A percentile compares a stretch with the other conserved stretches of the same genome.
Evolutionary conservation across 352 stramenopile species (phyloP).

Genomic region (Pythium aristosporum): DNA sequence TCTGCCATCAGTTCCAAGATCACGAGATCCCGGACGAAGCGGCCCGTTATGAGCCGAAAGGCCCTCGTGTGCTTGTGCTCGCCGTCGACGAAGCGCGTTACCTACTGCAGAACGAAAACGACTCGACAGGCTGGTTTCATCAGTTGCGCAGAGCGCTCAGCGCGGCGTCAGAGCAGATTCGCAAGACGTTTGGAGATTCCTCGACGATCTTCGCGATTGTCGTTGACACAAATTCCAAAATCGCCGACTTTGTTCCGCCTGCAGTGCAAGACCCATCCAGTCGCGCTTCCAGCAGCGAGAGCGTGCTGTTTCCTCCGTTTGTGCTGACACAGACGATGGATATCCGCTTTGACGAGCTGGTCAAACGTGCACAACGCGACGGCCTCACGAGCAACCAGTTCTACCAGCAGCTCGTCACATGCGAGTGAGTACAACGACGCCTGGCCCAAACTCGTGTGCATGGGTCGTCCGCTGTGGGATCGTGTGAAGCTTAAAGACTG

Average conservation of each 20-base stretch:
- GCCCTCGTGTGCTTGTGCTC: not conserved
- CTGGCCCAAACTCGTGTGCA: not conserved
- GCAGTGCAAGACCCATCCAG: too few species aligned
- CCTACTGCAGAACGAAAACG: too few species aligned
- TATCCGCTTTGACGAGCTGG: not conserved
- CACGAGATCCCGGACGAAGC: not conserved
- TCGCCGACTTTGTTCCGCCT: not conserved
- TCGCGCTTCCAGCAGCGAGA: too few species aligned
- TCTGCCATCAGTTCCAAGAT: not conserved
- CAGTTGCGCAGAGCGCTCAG: not conserved
- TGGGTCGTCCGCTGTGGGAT: not conserved
- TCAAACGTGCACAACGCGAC: too few species aligned
- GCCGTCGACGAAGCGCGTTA: not conserved
- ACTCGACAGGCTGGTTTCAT: not conserved
- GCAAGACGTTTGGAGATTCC: not conserved
- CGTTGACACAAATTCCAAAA: not conserved
- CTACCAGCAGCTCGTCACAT: not conserved
- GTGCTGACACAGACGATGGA: constrained; percentile 2
- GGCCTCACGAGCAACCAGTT: not conserved
- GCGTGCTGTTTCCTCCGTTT: not conserved
- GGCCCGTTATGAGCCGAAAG: not conserved
- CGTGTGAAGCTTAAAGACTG: not conserved
- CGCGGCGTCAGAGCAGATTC: not conserved
- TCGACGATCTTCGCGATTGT: not conserved
- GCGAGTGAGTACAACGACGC: too few species aligned